phyloP scores from a whole-genome alignment of 768 basidiomycete species.

The Lentinula sp. region DNA sequence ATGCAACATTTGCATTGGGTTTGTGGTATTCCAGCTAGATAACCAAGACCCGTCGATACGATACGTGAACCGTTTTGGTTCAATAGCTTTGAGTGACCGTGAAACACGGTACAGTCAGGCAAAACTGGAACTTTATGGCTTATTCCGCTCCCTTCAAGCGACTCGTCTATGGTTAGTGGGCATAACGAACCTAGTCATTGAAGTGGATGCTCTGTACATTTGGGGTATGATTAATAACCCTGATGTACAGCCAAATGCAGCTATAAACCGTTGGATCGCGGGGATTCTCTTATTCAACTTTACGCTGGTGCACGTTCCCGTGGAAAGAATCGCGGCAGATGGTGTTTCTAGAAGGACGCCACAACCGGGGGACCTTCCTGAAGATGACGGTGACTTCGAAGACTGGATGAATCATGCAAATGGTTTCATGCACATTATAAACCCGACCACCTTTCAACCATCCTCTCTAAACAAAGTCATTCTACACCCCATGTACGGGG shows the following conservation, averaged over 20 bases:
- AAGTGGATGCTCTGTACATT: too few relatives aligned
- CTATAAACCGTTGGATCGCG: slow-evolving; percentile 31
- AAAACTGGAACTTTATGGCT: too few relatives aligned
- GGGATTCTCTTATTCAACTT: slow-evolving; percentile 21
- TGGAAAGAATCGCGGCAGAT: slow-evolving; percentile 16
- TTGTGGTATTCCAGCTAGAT: too few relatives aligned
- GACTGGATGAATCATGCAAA: not conserved
- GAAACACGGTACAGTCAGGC: too few relatives aligned
- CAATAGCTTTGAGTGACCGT: too few relatives aligned
- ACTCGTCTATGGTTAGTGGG: too few relatives aligned
- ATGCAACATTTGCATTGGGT: too few relatives aligned
- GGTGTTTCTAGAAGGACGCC: not conserved
- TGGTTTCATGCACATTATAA: not conserved
- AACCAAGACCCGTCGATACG: too few relatives aligned
- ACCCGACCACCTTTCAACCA: not conserved
- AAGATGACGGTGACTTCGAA: not conserved
- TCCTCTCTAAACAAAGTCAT: not conserved
- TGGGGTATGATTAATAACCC: slow-evolving; percentile 12
- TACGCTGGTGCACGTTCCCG: slow-evolving; percentile 24
- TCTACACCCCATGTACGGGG: not conserved
- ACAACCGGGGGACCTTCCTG: not conserved
- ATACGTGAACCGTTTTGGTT: too few relatives aligned
- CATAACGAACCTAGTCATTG: too few relatives aligned
- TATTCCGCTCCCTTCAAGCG: too few relatives aligned
- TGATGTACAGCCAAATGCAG: slow-evolving; percentile 24